Conservation (phyloP, 441 rosid species). For the Pelargonium cotyledonis region DNA sequence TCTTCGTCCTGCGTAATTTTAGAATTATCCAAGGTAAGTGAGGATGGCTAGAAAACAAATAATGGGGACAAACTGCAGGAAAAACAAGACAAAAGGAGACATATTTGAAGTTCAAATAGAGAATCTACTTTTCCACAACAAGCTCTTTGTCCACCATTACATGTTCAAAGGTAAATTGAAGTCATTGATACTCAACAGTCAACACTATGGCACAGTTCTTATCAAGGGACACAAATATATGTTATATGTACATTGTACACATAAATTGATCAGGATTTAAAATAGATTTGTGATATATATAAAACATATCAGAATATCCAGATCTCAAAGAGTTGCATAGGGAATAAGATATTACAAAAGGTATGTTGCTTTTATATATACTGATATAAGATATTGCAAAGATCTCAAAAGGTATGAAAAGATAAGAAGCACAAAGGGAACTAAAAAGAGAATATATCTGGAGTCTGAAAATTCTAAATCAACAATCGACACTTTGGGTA, state of each 20-base stretch:
- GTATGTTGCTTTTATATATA: constrained; percentile 39
- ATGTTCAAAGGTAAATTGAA: neutral
- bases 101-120: neutral
- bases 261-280: neutral
- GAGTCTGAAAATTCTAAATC: too few relatives aligned
- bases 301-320: neutral
- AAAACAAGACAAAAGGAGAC: neutral
- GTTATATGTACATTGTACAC: neutral
- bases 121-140: constrained; percentile 1
- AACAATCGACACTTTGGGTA: too few relatives aligned
- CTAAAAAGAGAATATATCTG: too few relatives aligned
- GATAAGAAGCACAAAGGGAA: too few relatives aligned
- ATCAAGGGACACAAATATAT: too few relatives aligned
- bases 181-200: neutral
- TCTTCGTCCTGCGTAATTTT: constrained; percentile 65
- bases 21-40: constrained; percentile 7
- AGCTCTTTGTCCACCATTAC: constrained; percentile 2
- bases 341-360: too few relatives aligned
- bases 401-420: too few relatives aligned
- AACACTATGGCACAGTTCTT: too few relatives aligned
- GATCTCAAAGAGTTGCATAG: neutral
- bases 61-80: constrained; percentile 1
- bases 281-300: neutral
- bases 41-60: neutral
- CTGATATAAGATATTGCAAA: constrained; percentile 30